These are phyloP conservation scores for Tetrastigma voinierianum DNA, from an alignment of 164 flowering plant species.

Conservation along the genomic window DNA sequence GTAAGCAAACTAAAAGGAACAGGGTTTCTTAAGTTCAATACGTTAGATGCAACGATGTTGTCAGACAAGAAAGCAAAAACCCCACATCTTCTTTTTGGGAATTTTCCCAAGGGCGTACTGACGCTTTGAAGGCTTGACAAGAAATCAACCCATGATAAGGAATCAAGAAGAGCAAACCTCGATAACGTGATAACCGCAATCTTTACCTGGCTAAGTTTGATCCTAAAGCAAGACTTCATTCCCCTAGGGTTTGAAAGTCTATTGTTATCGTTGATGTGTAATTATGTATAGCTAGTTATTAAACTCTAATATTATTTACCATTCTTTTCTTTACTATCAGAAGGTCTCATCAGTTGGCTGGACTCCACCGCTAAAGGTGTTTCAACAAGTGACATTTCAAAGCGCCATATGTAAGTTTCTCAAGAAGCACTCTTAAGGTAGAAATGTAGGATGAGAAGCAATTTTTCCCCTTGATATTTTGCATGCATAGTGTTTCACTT, in stretches of 20 bases:
- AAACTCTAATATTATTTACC: background rate
- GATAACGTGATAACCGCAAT: conserved; percentile 77
- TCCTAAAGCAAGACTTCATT: background rate
- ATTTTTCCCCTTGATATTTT: too few species aligned
- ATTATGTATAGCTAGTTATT: background rate
- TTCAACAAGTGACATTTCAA: conserved; percentile 78
- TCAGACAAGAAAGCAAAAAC: conserved; percentile 65
- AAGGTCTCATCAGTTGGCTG: conserved; percentile 85
- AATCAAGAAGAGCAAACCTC: conserved; percentile 59
- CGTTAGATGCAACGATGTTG: conserved; percentile 60
- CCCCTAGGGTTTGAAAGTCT: too few species aligned
- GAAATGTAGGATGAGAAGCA: background rate
- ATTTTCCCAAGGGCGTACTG: conserved; percentile 73
- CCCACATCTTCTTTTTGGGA: conserved; percentile 46
- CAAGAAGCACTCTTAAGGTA: background rate
- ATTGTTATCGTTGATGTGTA: background rate
- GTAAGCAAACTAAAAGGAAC: conserved; percentile 95
- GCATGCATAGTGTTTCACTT: background rate
- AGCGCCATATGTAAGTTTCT: conserved; percentile 70
- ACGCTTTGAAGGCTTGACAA: conserved; percentile 81
- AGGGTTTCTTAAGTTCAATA: conserved; percentile 85
- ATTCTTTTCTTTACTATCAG: conserved; percentile 43
- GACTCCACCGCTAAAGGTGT: conserved; percentile 93
- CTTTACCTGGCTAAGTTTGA: conserved; percentile 79
- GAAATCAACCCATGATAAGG: conserved; percentile 62